phyloP scores from a whole-genome alignment of 2,329 filamentous ascomycete genomes.

The Nannizzia gypsea region DNA sequence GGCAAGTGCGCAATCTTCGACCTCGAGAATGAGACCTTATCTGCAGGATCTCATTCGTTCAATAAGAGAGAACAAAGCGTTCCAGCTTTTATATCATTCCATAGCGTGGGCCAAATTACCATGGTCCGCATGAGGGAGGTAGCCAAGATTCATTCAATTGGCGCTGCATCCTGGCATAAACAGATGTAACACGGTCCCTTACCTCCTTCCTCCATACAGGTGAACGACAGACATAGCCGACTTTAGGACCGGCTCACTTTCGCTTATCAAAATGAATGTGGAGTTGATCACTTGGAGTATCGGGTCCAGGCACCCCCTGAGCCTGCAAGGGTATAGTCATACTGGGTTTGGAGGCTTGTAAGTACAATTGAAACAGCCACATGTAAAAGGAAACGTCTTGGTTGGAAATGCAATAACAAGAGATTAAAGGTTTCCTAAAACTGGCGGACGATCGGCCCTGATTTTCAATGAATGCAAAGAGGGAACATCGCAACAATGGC shows the following conservation, averaged over 20 bases:
- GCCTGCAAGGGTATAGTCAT: neutral
- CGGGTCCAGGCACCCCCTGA: neutral
- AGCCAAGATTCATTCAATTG: constrained; percentile 3
- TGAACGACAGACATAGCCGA: neutral
- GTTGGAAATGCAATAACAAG: neutral
- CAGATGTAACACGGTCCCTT: neutral
- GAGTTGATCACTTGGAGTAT: neutral
- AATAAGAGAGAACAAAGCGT: neutral
- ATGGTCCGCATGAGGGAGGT: neutral
- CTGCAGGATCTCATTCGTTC: neutral
- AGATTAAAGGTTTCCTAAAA: neutral
- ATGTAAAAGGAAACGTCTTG: neutral
- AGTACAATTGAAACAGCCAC: neutral
- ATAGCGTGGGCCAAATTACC: neutral
- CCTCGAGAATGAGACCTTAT: neutral
- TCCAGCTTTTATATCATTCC: neutral
- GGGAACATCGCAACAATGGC: constrained; percentile 13
- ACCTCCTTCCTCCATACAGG: neutral
- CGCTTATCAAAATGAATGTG: neutral
- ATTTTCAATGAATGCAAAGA: constrained; percentile 4
- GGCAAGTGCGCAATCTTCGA: neutral
- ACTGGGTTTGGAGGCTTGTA: neutral
- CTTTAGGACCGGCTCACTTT: neutral
- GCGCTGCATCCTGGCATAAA: neutral
- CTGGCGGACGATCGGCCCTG: neutral